Evolutionary conservation across 139 green algal genomes (phyloP), one percentile per base, ranked within the genome.

Genomic region (Nannochloris sp.): DNA sequence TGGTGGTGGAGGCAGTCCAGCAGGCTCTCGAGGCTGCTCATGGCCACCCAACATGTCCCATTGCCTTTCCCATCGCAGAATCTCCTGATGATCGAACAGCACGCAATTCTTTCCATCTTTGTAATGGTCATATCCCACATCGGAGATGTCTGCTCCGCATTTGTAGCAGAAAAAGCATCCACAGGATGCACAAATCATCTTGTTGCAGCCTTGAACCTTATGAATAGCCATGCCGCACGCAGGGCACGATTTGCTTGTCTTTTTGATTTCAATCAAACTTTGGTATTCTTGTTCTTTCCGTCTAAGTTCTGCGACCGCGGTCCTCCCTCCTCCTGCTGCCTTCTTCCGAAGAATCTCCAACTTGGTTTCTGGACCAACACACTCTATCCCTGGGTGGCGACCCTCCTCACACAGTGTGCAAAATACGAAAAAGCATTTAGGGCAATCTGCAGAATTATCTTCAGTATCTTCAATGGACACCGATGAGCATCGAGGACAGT

Each of bases 131-230:
- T 87, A 89, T n/a, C 72, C 80, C 2, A 66, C 37, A 2, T 40
- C 33, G 9, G 33, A 40, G 46, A 86, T 79, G n/a, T 60, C 46
- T 48, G 68, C 50, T 40, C 65, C 69, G 57, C 73, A 77, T 68
- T 72, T 70, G 49, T 76, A 88, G 68, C 83, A 89, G 63, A 87
- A 90, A 56, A 61, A 76, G 9, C 49, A 53, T 6, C 59, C 65
- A 73, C 88, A 96, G 64, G 77, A 74, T 49, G 45, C 28, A 75
- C 89, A 95, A 1, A 65, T 78, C 74, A 95, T 89, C 72, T 95
- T 95, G 76, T 96, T 95, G 82, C 89, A 96, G 48, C 84, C 86
- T 61, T 79, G 81, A 25, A 59, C 74, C 61, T 84, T 85, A 46
- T 83, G 60, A 12, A 84, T 87, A 12, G 72, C 84, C 71, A 81